Evolutionary conservation across 1,284 basidiomycete genomes (phyloP).

Genomic region (Dichomitus squalens): DNA sequence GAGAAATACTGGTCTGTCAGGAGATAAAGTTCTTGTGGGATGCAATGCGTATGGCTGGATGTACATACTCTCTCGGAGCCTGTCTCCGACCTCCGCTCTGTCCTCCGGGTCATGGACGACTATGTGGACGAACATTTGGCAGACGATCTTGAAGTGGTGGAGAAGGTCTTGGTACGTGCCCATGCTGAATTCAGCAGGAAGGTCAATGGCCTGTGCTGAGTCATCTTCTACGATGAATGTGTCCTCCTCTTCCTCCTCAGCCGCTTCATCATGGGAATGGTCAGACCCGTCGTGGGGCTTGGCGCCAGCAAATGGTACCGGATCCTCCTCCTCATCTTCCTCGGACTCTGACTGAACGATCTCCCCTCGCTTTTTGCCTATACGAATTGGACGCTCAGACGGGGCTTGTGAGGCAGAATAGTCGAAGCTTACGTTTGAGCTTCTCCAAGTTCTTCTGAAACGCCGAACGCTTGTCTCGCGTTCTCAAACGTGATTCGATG

Average conservation of each 20-base stretch:
- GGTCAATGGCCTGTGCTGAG: constrained; percentile 40
- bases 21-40: neutral
- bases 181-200: constrained; percentile 81
- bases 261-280: constrained; percentile 24
- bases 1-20: constrained; percentile 64
- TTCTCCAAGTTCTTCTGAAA: constrained; percentile 69
- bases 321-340: constrained; percentile 37
- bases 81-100: constrained; percentile 54
- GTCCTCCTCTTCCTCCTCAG: constrained; percentile 44
- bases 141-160: constrained; percentile 83
- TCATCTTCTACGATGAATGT: constrained; percentile 79
- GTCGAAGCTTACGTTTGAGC: constrained; percentile 53
- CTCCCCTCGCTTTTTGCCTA: constrained; percentile 53
- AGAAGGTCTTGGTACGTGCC: constrained; percentile 71
- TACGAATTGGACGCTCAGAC: neutral
- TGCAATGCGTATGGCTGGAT: too few relatives aligned
- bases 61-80: neutral
- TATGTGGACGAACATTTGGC: constrained; percentile 83
- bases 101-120: constrained; percentile 60
- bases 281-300: constrained; percentile 35
- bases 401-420: neutral
- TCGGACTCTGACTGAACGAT: constrained; percentile 33
- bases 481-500: constrained; percentile 61
- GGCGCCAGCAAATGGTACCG: constrained; percentile 45
- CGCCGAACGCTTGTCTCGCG: constrained; percentile 55